Conservation (phyloP, 495 filamentous ascomycete species). For the Penicillium bialowiezense region DNA sequence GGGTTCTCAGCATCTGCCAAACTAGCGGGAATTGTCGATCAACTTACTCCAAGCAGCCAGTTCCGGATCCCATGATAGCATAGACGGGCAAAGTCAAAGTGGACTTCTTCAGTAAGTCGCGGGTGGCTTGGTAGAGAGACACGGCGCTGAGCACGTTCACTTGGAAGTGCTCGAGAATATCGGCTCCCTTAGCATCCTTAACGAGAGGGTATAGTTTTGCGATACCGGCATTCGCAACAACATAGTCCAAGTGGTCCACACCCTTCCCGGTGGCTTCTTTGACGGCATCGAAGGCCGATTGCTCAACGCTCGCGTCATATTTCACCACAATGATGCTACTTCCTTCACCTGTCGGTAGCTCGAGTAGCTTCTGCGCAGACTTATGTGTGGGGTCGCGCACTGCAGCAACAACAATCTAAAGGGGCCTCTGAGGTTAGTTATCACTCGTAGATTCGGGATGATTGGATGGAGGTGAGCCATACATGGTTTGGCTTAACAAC, state of each 20-base stretch:
- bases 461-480: background rate
- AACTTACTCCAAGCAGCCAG: conserved; percentile 2
- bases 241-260: conserved; percentile 41
- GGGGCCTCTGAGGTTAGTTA: too few species aligned
- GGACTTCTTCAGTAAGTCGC: conserved; percentile 29
- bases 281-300: conserved; percentile 23
- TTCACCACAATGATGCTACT: conserved; percentile 41
- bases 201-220: conserved; percentile 17
- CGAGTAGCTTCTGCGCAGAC: conserved; percentile 7
- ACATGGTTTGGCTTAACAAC: conserved; percentile 15
- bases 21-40: too few species aligned
- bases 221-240: conserved; percentile 52
- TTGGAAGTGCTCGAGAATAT: conserved; percentile 33
- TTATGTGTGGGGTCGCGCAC: conserved; percentile 32
- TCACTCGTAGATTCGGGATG: too few species aligned
- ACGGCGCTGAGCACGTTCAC: conserved; percentile 38
- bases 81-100: conserved; percentile 26
- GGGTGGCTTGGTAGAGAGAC: conserved; percentile 38
- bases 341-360: conserved; percentile 22
- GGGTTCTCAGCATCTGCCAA: too few species aligned
- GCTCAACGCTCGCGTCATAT: conserved; percentile 34
- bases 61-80: conserved; percentile 29
- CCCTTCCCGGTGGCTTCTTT: conserved; percentile 18
- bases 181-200: conserved; percentile 20
- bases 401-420: conserved; percentile 43